These are phyloP conservation scores for Trametes pubescens DNA, from an alignment of 1,284 basidiomycete genomes.

Conservation along the genomic window DNA sequence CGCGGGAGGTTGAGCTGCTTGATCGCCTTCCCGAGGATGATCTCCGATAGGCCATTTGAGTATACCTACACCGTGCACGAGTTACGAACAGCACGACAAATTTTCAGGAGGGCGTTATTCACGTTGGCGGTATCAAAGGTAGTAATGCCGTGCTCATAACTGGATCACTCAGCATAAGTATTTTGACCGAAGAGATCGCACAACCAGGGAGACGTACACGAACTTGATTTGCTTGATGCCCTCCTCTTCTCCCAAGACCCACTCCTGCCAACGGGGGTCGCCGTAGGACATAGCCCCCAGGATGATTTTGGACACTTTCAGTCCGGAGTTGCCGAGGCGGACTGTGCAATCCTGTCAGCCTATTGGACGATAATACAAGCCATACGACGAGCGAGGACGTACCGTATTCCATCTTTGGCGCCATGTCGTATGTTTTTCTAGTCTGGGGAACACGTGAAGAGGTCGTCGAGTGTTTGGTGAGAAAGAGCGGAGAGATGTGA, in stretches of 20 bases:
- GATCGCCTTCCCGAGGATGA: conserved; percentile 67
- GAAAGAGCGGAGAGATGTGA: too few species aligned
- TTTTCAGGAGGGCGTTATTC: not conserved
- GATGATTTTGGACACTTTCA: conserved; percentile 52
- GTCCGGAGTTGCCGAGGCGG: conserved; percentile 49
- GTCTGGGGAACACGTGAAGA: too few species aligned
- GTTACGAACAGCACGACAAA: not conserved
- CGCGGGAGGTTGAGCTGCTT: conserved; percentile 61
- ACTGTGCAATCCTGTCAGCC: conserved; percentile 35
- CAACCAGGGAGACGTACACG: conserved; percentile 37
- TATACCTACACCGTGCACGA: conserved; percentile 43
- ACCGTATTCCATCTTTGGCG: conserved; percentile 46
- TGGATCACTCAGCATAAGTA: not conserved
- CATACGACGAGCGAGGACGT: conserved; percentile 48
- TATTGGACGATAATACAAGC: not conserved
- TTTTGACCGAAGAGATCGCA: not conserved
- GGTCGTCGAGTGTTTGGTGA: too few species aligned
- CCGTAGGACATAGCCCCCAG: conserved; percentile 51
- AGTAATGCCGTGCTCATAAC: conserved; percentile 53
- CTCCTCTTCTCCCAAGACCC: conserved; percentile 49
- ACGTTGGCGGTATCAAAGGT: conserved; percentile 49
- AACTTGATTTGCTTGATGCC: conserved; percentile 45
- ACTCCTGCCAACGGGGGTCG: conserved; percentile 38
- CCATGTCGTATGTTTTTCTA: not conserved
- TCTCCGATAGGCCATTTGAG: conserved; percentile 58